Base-by-base conservation (phyloP, 768 basidiomycete genomes). In the Hericium alpestre region DNA sequence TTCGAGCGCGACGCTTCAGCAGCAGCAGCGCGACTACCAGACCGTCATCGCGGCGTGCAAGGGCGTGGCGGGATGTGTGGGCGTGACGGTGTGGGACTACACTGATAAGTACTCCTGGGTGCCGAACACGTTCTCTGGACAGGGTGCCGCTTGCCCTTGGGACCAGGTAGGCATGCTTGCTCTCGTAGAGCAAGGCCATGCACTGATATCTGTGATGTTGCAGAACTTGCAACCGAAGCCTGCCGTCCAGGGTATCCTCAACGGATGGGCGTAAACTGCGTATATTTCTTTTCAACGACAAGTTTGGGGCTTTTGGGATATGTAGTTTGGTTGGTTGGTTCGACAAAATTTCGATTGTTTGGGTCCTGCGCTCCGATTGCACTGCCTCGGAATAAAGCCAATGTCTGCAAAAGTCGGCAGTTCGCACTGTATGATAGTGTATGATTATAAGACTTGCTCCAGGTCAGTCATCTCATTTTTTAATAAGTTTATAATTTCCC, bases 21-120 rank as follows among this genome's bases (percentile, higher is more conserved):
- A 84, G 62, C 83, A 85, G 63, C 70, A 76, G 67, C 70, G 66
- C 47, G 83, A 85, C 64, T 85, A 82, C 59, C 67, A 75, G 64
- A 75, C 72, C 15, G 76, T 83, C 47, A 72, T 84, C 59, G 57
- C 66, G 16, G 77, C 80, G 6, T 85, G 84, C 64, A 72, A 74
- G 58, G 71, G 55, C 20, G 66, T 73, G 37, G 25, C 59, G 11
- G 59, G 60, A 18, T 74, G 73, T 57, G 66, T 74, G 25, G 72
- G 71, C 48, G 59, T 75, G 43, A 73, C 72, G 2, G 20, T 74
- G 38, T 76, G 73, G 75, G 75, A 73, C 58, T 74, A 66, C 57
- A 72, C 72, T 2, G 72, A 74, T 65, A 70, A 68, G 63, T 68
- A 72, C 67, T 67, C 70, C 56, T 75, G 70, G 68, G 61, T 72